Evolutionary conservation across 2,329 filamentous ascomycete species (phyloP), one percentile per base, ranked within the genome.

Genomic region (Lasiodiplodia gonubiensis): DNA sequence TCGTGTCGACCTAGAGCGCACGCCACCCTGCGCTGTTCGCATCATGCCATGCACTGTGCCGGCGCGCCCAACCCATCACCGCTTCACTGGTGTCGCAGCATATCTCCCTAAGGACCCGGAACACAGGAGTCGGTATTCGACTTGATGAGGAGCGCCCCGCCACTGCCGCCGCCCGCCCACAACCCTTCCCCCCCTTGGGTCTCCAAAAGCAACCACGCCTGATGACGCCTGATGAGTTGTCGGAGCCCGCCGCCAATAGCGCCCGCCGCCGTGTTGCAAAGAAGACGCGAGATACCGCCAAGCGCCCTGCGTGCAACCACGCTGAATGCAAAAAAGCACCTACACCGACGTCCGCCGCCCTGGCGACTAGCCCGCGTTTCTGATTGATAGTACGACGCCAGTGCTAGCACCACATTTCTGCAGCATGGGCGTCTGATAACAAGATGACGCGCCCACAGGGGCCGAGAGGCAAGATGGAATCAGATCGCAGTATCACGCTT

Each of bases 71-170:
- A 35, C 21, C 54, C 54, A 39, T 57, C n/a, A 35, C 54, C 23
- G 55, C 39, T 49, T 61, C 57, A 61, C 30, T 21, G 25, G 57
- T 61, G 57, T 61, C 57, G 57, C 57, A 61, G 57, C 57, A 33
- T 59, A 12, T 39, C 35, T n/a, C 55, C 54, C 57, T 23, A 49
- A 61, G 39, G 18, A 35, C 25, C 39, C 57, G 57, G 23, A 11
- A 42, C 16, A 23, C 23, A 46, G 23, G 37, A 10, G 18, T 23
- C 42, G n/a, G n/a, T 14, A 21, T n/a, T 30, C 25, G 30, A 30
- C 27, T 25, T 7, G 10, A 55, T 14, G 14, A 42, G 21, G 46
- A 39, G 23, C 33, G 25, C 25, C 37, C 46, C 37, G 55, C 55
- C 55, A 48, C 55, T 60, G 37, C 39, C 55, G 55, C 21, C 27